phyloP scores from a whole-genome alignment of 306 rosid species.

The Spatholobus suberectus region DNA sequence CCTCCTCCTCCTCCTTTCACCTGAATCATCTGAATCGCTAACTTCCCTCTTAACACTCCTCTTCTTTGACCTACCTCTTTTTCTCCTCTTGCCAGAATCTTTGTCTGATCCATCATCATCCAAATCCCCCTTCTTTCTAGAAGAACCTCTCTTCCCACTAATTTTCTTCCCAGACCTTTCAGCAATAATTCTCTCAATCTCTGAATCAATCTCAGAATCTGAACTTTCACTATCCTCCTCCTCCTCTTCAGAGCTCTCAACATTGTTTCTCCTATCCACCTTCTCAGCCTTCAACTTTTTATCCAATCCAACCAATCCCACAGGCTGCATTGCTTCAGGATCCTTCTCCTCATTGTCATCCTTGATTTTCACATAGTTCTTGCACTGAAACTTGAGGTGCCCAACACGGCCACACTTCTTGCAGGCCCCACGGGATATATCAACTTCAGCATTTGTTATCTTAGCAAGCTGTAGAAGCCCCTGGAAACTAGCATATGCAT shows the following conservation, averaged over 20 bases:
- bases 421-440: conserved; percentile 87
- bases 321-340: conserved; percentile 57
- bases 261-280: conserved; percentile 47
- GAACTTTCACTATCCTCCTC: conserved; percentile 77
- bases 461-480: conserved; percentile 96
- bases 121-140: conserved; percentile 51
- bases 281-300: conserved; percentile 62
- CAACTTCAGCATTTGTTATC: conserved; percentile 76
- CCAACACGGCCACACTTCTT: conserved; percentile 97
- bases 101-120: conserved; percentile 59
- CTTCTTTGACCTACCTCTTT: conserved; percentile 88
- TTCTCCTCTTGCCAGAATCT: conserved; percentile 62
- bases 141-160: conserved; percentile 49
- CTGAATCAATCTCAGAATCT: conserved; percentile 77
- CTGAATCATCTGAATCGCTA: conserved; percentile 73
- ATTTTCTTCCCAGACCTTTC: conserved; percentile 66
- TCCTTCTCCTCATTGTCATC: conserved; percentile 76
- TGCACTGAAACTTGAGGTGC: conserved; percentile 88
- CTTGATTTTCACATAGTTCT: conserved; percentile 81
- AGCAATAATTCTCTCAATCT: conserved; percentile 82
- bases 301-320: conserved; percentile 62
- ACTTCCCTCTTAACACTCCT: conserved; percentile 64
- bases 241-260: conserved; percentile 70
- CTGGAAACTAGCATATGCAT: conserved; percentile 91
- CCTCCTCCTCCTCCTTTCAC: conserved; percentile 60